Percentiles rank a stretch among this genome's conserved stretches.
These are phyloP conservation scores for Byssoonygena ceratinophila DNA, from an alignment of 2,329 filamentous ascomycete genomes.

Conservation along the genomic window DNA sequence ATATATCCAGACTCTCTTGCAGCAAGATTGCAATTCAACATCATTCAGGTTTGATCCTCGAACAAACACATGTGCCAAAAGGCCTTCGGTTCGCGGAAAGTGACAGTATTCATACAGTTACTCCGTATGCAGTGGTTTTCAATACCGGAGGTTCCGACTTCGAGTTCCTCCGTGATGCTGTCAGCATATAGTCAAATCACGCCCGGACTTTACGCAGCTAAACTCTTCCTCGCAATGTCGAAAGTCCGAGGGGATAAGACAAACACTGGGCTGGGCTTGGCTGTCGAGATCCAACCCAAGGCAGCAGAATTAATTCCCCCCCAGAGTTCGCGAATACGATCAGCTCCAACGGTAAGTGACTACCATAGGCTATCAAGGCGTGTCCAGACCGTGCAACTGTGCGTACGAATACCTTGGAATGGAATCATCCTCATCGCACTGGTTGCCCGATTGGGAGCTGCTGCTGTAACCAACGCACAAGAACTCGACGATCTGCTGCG, in stretches of 20 bases:
- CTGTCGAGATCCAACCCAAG: not conserved
- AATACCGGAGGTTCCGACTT: not conserved
- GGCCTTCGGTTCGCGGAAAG: not conserved
- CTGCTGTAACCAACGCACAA: not conserved
- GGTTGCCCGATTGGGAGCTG: not conserved
- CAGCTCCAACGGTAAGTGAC: not conserved
- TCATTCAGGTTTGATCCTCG: too few species aligned
- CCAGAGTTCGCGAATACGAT: constrained; percentile 1
- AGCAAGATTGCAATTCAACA: too few species aligned
- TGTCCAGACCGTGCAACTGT: not conserved
- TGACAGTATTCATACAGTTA: not conserved
- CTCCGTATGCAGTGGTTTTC: not conserved
- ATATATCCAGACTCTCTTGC: too few species aligned
- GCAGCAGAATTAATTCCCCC: not conserved
- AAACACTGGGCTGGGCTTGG: not conserved
- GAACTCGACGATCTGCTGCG: not conserved
- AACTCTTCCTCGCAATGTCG: not conserved
- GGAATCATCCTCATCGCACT: not conserved
- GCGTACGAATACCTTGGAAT: not conserved
- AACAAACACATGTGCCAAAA: too few species aligned
- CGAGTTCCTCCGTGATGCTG: not conserved
- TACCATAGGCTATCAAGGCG: not conserved
- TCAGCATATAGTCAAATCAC: not conserved
- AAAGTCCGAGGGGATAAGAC: not conserved
- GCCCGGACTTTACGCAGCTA: not conserved